Percentiles rank a stretch among this genome's conserved stretches.
Evolutionary conservation across 768 basidiomycete genomes (phyloP).

Genomic region (Hericium erinaceus): DNA sequence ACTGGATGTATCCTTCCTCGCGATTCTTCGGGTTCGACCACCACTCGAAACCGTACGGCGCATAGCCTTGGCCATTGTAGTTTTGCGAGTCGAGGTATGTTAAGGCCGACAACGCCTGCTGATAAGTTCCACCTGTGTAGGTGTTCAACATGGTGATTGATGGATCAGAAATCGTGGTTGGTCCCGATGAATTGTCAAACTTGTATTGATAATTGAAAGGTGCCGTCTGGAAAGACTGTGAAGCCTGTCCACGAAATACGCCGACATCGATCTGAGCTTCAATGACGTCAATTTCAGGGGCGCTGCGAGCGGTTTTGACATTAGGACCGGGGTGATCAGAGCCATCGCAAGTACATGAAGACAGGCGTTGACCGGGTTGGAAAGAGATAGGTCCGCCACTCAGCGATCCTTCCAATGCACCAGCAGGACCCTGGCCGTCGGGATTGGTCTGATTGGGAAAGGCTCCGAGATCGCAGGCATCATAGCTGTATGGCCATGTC

Average conservation of each 20-base stretch:
- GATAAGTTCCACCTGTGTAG: conserved; percentile 63
- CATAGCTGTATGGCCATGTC: conserved; percentile 78
- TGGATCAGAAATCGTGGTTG: conserved; percentile 43
- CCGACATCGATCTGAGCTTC: conserved; percentile 66
- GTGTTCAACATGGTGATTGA: conserved; percentile 46
- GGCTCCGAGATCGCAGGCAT: conserved; percentile 79
- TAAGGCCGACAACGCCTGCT: conserved; percentile 68
- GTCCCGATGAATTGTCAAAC: conserved; percentile 44
- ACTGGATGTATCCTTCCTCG: conserved; percentile 71
- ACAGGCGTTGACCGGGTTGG: conserved; percentile 79
- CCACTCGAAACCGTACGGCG: conserved; percentile 70
- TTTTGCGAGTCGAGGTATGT: conserved; percentile 42
- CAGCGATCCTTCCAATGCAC: conserved; percentile 42
- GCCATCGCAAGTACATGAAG: conserved; percentile 80
- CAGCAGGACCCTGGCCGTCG: conserved; percentile 44
- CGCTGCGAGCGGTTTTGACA: conserved; percentile 54
- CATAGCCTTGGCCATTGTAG: conserved; percentile 48
- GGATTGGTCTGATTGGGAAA: conserved; percentile 67
- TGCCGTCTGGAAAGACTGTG: conserved; percentile 74
- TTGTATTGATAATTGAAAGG: conserved; percentile 68
- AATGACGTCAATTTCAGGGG: conserved; percentile 89
- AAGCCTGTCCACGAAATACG: conserved; percentile 51
- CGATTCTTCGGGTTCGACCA: conserved; percentile 65
- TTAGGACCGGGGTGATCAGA: conserved; percentile 85
- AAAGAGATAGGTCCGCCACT: conserved; percentile 55